phyloP scores from a whole-genome alignment of 2,329 filamentous ascomycete species.

The Aspergillus pseudotamarii region DNA sequence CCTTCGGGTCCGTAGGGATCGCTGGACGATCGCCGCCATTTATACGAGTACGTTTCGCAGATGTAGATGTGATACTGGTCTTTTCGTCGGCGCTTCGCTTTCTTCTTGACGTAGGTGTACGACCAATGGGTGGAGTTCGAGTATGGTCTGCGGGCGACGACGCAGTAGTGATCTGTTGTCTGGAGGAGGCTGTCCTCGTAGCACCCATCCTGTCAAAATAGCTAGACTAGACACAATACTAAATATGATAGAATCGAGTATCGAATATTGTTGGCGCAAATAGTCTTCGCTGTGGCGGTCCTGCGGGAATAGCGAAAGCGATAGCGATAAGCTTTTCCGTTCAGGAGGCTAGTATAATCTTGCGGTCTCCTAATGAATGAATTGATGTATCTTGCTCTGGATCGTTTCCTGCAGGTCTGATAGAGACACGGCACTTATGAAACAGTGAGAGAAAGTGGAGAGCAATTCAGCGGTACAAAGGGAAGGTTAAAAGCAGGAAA shows the following conservation, averaged over 20 bases:
- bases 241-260: background rate
- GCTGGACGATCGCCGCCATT: background rate
- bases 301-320: background rate
- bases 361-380: background rate
- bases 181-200: background rate
- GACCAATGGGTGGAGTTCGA: background rate
- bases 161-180: background rate
- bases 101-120: conserved; percentile 15
- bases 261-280: background rate
- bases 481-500: background rate
- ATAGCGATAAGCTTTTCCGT: background rate
- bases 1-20: background rate
- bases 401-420: background rate
- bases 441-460: background rate
- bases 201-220: background rate
- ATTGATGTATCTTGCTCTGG: background rate
- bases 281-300: background rate
- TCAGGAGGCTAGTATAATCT: background rate
- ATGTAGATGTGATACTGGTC: background rate
- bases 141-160: background rate
- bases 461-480: background rate
- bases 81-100: conserved; percentile 13
- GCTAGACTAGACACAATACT: background rate
- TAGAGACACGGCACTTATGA: background rate
- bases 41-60: conserved; percentile 10